phyloP scores from a whole-genome alignment of 192 early-diverging fungal genomes.

The Spizellomyces sp. region DNA sequence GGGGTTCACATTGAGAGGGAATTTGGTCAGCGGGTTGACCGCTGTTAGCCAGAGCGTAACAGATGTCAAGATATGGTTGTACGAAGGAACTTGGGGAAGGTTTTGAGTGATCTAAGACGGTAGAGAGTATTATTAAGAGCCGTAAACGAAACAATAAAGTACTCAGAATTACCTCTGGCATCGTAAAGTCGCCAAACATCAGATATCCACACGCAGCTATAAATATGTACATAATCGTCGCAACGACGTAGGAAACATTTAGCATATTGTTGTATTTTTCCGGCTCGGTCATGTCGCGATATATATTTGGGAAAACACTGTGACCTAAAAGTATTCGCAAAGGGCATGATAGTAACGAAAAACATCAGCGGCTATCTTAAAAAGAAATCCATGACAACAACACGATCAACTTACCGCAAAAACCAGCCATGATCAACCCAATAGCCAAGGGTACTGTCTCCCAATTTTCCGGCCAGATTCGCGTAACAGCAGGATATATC shows the following conservation, averaged over 20 bases:
- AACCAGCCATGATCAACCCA: slow-evolving; percentile 59
- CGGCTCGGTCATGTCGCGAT: slow-evolving; percentile 65
- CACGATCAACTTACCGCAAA: slow-evolving; percentile 39
- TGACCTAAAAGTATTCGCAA: slow-evolving; percentile 37
- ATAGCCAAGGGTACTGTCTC: slow-evolving; percentile 50
- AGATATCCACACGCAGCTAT: slow-evolving; percentile 61
- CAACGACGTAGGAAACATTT: slow-evolving; percentile 56
- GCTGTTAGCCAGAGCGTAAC: slow-evolving; percentile 65
- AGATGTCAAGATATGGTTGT: slow-evolving; percentile 50
- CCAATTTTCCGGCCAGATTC: slow-evolving; percentile 51
- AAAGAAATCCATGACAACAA: slow-evolving; percentile 5
- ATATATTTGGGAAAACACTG: slow-evolving; percentile 68
- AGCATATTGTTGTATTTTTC: slow-evolving; percentile 52
- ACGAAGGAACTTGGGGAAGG: slow-evolving; percentile 58
- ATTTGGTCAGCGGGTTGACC: slow-evolving; percentile 73
- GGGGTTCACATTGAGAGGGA: slow-evolving; percentile 67
- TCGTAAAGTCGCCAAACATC: slow-evolving; percentile 68
- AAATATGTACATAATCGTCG: slow-evolving; percentile 50
- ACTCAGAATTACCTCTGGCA: slow-evolving; percentile 52
- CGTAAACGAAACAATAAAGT: not conserved
- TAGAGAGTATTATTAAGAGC: not conserved
- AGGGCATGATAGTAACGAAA: not conserved
- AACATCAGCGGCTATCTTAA: not conserved
- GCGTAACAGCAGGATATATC: slow-evolving; percentile 53
- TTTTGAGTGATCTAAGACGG: slow-evolving; percentile 66